phyloP scores from a whole-genome alignment of 768 basidiomycete genomes.

The Trametes maxima region DNA sequence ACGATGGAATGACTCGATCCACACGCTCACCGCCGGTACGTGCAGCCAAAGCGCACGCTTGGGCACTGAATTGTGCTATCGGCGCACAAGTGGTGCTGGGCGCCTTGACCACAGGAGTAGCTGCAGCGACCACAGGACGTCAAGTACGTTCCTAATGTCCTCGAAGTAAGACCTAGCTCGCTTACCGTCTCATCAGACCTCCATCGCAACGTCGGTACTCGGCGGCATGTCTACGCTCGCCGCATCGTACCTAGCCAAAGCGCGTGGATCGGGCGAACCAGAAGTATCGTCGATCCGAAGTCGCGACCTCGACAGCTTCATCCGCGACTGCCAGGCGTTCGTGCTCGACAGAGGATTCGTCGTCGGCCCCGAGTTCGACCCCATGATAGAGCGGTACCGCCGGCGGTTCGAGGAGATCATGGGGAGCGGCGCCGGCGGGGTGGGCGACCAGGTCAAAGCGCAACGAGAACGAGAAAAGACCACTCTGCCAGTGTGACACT shows the following conservation, averaged over 20 bases:
- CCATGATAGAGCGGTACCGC: constrained; percentile 38
- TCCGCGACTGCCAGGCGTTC: constrained; percentile 63
- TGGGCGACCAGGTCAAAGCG: constrained; percentile 14
- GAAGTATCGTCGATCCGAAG: constrained; percentile 57
- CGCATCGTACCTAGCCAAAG: constrained; percentile 72
- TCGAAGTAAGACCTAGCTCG: too few species aligned
- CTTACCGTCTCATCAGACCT: constrained; percentile 39
- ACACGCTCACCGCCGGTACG: background rate
- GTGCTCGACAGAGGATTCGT: constrained; percentile 54
- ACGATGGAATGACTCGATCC: constrained; percentile 25
- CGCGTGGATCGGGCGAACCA: constrained; percentile 71
- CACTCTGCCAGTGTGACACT: constrained; percentile 4
- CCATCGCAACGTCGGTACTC: constrained; percentile 43
- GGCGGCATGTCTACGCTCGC: constrained; percentile 68
- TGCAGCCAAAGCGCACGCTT: constrained; percentile 36
- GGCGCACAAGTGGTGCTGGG: constrained; percentile 65
- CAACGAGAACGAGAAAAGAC: constrained; percentile 16
- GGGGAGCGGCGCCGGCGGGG: constrained; percentile 37
- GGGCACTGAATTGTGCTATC: constrained; percentile 52
- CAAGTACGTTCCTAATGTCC: constrained; percentile 4
- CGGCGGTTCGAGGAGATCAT: constrained; percentile 50
- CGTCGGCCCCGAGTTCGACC: constrained; percentile 38
- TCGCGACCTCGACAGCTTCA: constrained; percentile 66
- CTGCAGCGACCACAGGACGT: constrained; percentile 47
- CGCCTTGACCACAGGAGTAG: constrained; percentile 65